These are phyloP conservation scores for Solanum chmielewskii DNA, from an alignment of 257 asterid genomes.

Conservation along the genomic window DNA sequence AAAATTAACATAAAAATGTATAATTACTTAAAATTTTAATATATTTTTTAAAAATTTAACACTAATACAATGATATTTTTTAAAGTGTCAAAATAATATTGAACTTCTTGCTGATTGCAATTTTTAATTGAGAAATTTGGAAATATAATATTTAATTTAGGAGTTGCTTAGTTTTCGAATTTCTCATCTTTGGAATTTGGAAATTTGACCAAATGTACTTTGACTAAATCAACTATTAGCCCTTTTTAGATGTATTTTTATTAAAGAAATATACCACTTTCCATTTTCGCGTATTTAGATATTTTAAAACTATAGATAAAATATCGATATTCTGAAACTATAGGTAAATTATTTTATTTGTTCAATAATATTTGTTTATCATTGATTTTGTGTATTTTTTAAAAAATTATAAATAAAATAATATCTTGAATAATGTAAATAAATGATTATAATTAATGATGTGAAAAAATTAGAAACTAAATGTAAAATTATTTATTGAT, in stretches of 20 bases:
- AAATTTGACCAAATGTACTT: neutral
- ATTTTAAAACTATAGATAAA: too few relatives aligned
- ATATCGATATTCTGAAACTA: too few relatives aligned
- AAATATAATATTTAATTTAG: neutral
- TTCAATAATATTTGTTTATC: too few relatives aligned
- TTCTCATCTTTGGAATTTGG: neutral
- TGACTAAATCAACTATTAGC: neutral
- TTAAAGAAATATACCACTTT: too few relatives aligned
- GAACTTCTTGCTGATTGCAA: neutral
- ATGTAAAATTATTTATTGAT: too few relatives aligned
- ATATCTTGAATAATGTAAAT: too few relatives aligned
- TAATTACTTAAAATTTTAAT: neutral
- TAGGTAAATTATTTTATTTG: too few relatives aligned
- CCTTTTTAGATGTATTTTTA: too few relatives aligned
- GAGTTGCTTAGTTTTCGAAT: neutral
- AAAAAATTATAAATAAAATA: too few relatives aligned
- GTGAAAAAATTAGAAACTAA: rapidly evolving
- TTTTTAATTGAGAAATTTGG: neutral
- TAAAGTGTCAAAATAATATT: neutral
- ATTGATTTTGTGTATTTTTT: too few relatives aligned
- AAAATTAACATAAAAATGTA: neutral
- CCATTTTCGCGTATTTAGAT: too few relatives aligned
- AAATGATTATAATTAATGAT: too few relatives aligned
- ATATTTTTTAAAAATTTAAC: neutral
- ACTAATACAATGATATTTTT: neutral